Base-by-base conservation (phyloP, 2,329 filamentous ascomycete species). In the Cephalotrichum gorgonifer region DNA sequence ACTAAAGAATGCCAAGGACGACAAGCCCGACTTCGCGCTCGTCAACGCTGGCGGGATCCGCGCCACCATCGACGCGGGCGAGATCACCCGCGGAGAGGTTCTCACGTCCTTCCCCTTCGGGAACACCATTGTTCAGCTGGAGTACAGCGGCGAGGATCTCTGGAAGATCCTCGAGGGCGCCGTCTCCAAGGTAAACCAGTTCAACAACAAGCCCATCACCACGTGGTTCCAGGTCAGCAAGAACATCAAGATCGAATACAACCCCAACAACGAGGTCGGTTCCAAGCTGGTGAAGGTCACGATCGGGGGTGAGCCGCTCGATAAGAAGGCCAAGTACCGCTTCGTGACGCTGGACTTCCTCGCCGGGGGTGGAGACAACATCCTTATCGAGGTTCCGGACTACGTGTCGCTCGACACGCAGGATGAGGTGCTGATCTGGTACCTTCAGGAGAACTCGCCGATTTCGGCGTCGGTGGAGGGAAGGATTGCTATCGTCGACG, bases 71-170 rank as follows among this genome's bases (percentile, higher is more conserved):
- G 78, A 80, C 39, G 60, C 64, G 17, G 81, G 81, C 9, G 62
- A 74, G 48, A 75, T 85, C 57, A 85, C 79, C 3, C 75, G 79
- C 31, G 80, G 80, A 48, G 73, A 81, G 52, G 75, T 84, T 5
- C 66, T 83, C 2, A 83, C 78, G 0, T 72, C 78, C 0, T 85
- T 85, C 62, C 81, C 81, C 35, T 85, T 85, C 54, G 76, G 77
- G 49, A 85, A 85, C 61, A 69, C 79, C 42, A 69, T 85, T 20
- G 78, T 81, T 8, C 76, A 83, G 56, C 62, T 83, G 15, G 64
- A 59, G 1, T 69, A 76, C 53, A 65, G 65, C 0, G 81, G 81
- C 17, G 64, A 71, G 8, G 68, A 75, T 41, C 58, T 85, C 4
- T 78, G 75, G 71, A 65, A 71, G 39, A 67, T 77, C 5, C 66